Base-by-base conservation (phyloP, 345 rosid species). In the Linum usitatissimum region DNA sequence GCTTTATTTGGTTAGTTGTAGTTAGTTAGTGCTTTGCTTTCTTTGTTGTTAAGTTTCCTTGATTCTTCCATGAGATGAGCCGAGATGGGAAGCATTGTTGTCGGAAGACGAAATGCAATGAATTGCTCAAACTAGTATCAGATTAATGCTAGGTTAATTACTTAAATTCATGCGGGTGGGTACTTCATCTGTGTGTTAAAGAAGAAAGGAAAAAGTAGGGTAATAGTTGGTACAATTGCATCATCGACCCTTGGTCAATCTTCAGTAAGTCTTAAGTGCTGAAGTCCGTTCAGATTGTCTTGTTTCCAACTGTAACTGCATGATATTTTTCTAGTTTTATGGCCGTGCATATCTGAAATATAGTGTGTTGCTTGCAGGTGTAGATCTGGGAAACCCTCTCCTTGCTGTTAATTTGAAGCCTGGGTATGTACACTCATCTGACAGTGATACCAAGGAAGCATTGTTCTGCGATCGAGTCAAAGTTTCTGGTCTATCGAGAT, bases 401-500 rank as follows among this genome's bases (percentile, higher is more conserved):
- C 48, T 89, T 18, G 81, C 81, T 68, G 70, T 89, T 53, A 78
- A 67, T 56, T 86, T 85, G n/a, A 45, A 63, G 23, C 65, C 51
- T 14, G 73, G 75, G 18, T 45, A 70, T 23, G 65, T 71, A 31
- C 55, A 49, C 31, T 62, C 57, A 57, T 39, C 71, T 40, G 39
- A n/a, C 54, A 71, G 5, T 48, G 76, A 64, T 57, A 60, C 76
- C 36, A 77, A 74, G 45, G 83, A 71, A 61, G 61, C 51, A 67
- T 45, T 76, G 28, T 73, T 64, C 36, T 90, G 97, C 67, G 96
- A 86, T 64, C 91, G 99, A 23, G 80, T 87, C 59, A 78, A 69
- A 74, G 86, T 93, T 64, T 80, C 80, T 28, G 92, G 97, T 71
- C 76, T 65, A 59, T 76, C 89, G 20, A 78, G 97, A 67, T 68